Conservation (phyloP, 1,284 basidiomycete genomes). For the Peniophora sp. region DNA sequence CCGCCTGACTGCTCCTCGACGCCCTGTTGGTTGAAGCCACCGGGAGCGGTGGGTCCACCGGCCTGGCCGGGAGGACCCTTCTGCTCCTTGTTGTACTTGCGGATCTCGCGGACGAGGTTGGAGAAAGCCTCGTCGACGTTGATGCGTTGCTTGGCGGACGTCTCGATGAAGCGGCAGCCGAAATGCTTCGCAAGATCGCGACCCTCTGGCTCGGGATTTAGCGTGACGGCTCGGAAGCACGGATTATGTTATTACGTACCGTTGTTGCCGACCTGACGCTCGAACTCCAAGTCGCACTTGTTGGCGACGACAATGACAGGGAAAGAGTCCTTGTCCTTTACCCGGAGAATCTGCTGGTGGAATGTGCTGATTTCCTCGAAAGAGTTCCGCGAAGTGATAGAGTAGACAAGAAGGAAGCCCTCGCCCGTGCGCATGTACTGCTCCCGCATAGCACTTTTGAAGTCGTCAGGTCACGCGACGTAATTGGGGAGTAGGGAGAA, state of each 20-base stretch:
- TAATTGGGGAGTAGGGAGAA: conserved; percentile 16
- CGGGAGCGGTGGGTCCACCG: conserved; percentile 35
- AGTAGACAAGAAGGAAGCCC: conserved; percentile 98
- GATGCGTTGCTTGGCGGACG: conserved; percentile 96
- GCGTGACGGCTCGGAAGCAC: not conserved
- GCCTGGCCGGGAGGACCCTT: conserved; percentile 48
- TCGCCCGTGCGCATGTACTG: conserved; percentile 98
- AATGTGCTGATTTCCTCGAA: conserved; percentile 98
- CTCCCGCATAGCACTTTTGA: conserved; percentile 89
- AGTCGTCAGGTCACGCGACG: not conserved
- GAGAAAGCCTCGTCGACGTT: conserved; percentile 99
- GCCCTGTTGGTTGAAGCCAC: conserved; percentile 38
- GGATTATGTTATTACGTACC: conserved; percentile 41
- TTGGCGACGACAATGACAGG: conserved; percentile 98
- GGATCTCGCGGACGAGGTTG: conserved; percentile 93
- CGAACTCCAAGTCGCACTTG: conserved; percentile 98
- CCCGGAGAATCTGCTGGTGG: conserved; percentile 94
- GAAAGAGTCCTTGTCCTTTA: conserved; percentile 98
- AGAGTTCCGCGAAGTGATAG: conserved; percentile 95
- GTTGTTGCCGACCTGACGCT: conserved; percentile 94
- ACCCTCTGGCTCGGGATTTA: conserved; percentile 62
- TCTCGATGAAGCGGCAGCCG: conserved; percentile 96
- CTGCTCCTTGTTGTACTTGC: conserved; percentile 90
- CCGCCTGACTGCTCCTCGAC: conserved; percentile 42
- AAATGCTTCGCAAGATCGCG: conserved; percentile 96